Evolutionary conservation across 2,329 filamentous ascomycete species (phyloP).

Genomic region (Tolypocladium guangdongense): DNA sequence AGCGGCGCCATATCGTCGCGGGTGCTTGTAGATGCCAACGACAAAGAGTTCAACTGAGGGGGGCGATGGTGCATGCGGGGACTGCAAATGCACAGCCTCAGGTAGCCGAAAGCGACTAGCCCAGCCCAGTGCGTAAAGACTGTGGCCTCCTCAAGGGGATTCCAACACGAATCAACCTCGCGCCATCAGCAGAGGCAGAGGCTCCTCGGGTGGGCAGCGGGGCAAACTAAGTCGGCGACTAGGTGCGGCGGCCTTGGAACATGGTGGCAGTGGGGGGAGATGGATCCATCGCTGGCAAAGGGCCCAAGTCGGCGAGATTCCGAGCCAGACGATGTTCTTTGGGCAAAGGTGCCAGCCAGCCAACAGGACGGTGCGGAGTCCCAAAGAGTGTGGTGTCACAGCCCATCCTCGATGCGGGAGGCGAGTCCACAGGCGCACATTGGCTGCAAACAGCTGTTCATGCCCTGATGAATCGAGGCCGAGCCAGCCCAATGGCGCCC

Average conservation of each 20-base stretch:
- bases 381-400: too few species aligned
- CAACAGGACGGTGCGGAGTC: not conserved
- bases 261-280: not conserved
- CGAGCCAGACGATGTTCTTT: not conserved
- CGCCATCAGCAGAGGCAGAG: not conserved
- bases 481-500: not conserved
- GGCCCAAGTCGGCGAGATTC: not conserved
- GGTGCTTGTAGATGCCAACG: not conserved
- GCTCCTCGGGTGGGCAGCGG: not conserved
- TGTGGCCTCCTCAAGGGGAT: not conserved
- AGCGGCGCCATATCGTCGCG: constrained; percentile 28
- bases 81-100: too few species aligned
- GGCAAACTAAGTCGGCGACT: not conserved
- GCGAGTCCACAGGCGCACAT: too few species aligned
- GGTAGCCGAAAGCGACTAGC: not conserved
- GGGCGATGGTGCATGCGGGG: constrained; percentile 4
- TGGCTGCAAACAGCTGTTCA: too few species aligned
- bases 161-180: not conserved
- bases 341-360: not conserved
- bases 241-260: too few species aligned
- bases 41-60: constrained; percentile 3
- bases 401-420: too few species aligned
- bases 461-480: not conserved
- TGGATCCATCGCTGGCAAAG: not conserved
- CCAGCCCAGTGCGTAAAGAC: not conserved